Conservation (phyloP, 176 grass and related monocot genomes). For the Carex littledalei region DNA sequence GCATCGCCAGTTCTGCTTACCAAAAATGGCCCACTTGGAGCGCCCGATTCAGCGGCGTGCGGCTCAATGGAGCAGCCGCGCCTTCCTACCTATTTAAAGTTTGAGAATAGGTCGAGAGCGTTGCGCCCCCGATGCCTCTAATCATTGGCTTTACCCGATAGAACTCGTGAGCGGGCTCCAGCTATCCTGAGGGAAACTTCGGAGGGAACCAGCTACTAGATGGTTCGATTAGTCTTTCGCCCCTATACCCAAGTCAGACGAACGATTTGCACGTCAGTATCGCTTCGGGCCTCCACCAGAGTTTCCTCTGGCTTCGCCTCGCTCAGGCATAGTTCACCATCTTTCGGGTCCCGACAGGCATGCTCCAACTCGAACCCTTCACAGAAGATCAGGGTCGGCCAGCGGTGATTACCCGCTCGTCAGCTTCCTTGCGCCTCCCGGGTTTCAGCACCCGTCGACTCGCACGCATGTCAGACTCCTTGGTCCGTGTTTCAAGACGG, state of each 20-base stretch:
- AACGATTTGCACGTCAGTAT: slow-evolving; percentile 78
- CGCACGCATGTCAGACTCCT: slow-evolving; percentile 73
- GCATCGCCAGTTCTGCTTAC: slow-evolving; percentile 50
- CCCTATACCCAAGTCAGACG: slow-evolving; percentile 86
- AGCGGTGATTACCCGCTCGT: slow-evolving; percentile 33
- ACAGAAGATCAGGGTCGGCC: slow-evolving; percentile 57
- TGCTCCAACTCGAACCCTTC: slow-evolving; percentile 80
- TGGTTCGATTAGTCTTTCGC: slow-evolving; percentile 94
- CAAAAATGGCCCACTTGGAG: slow-evolving; percentile 49
- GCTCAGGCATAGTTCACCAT: slow-evolving; percentile 81
- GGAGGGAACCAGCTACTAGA: slow-evolving; percentile 84
- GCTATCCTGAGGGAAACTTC: slow-evolving; percentile 80
- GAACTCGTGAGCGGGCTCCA: slow-evolving; percentile 50
- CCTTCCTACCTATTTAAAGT: slow-evolving; percentile 87
- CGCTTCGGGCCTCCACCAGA: slow-evolving; percentile 76
- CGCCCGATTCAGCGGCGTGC: slow-evolving; percentile 23
- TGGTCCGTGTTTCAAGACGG: slow-evolving; percentile 79
- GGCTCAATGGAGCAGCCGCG: slow-evolving; percentile 45
- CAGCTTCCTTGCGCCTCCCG: slow-evolving; percentile 39
- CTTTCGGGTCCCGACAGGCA: slow-evolving; percentile 76
- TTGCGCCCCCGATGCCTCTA: slow-evolving; percentile 72
- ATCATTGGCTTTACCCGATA: slow-evolving; percentile 66
- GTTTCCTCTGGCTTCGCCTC: slow-evolving; percentile 76
- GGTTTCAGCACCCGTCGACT: slow-evolving; percentile 45
- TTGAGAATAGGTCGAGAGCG: slow-evolving; percentile 78